phyloP scores from a whole-genome alignment of 2,329 filamentous ascomycete genomes.

The Verticillium isaacii region DNA sequence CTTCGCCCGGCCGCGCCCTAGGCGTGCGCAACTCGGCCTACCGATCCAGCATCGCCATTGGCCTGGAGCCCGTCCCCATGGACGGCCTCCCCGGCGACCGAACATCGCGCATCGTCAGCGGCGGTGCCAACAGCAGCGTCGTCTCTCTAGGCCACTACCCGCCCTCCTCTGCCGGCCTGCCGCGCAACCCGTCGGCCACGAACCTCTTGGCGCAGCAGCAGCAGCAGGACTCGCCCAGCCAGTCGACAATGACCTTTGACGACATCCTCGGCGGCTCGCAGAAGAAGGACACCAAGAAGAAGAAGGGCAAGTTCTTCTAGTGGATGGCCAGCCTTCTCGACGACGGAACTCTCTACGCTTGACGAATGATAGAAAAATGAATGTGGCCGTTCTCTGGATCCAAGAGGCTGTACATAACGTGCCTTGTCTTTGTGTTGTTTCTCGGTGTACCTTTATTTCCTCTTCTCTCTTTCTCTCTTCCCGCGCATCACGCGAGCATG shows the following conservation, averaged over 20 bases:
- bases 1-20: slow-evolving; percentile 30
- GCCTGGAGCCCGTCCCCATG: slow-evolving; percentile 36
- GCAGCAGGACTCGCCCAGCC: slow-evolving; percentile 14
- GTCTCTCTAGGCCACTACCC: background rate
- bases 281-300: slow-evolving; percentile 20
- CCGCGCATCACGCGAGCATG: too few species aligned
- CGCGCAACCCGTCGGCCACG: slow-evolving; percentile 26
- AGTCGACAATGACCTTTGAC: slow-evolving; percentile 39
- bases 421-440: background rate
- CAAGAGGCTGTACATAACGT: background rate
- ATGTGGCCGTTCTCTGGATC: background rate
- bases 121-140: slow-evolving; percentile 18
- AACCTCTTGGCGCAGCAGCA: slow-evolving; percentile 23
- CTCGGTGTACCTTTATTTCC: background rate
- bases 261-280: slow-evolving; percentile 36
- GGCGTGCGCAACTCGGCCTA: slow-evolving; percentile 18
- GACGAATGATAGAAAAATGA: background rate
- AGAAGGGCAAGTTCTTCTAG: slow-evolving; percentile 37
- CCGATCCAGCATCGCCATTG: slow-evolving; percentile 38
- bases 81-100: slow-evolving; percentile 11
- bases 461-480: background rate
- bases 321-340: background rate
- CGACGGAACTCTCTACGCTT: background rate
- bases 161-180: slow-evolving; percentile 5
- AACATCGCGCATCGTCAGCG: slow-evolving; percentile 16